Evolutionary conservation across 139 green algal species (phyloP).

Genomic region (Monoraphidium neglectum): DNA sequence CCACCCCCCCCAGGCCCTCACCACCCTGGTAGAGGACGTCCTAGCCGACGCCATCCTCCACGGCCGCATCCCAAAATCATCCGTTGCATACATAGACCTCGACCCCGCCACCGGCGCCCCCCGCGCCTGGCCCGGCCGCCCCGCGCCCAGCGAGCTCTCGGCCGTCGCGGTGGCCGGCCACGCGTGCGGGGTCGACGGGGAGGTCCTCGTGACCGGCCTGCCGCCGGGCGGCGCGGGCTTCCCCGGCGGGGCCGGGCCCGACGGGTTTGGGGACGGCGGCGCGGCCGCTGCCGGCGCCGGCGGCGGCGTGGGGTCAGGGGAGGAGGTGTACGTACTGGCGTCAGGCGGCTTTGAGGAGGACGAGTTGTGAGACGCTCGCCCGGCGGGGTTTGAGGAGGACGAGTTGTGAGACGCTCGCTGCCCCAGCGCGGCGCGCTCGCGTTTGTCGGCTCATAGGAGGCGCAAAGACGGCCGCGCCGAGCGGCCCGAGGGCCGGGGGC

Average conservation of each 20-base stretch:
- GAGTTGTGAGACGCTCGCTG: no score
- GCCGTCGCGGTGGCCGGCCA: not conserved
- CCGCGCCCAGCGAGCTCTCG: not conserved
- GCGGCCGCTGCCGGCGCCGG: not conserved
- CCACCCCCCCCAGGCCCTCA: not conserved
- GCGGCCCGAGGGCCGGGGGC: no score
- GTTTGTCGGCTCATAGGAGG: no score
- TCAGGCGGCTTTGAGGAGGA: conserved; percentile 8
- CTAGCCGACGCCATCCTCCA: not conserved
- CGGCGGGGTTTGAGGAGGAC: conserved; percentile 4
- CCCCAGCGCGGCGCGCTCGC: no score
- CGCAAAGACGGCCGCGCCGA: no score
- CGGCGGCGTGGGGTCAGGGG: not conserved
- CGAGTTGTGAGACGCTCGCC: no score
- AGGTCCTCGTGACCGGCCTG: no score
- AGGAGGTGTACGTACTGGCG: not conserved
- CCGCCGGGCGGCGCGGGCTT: no score
- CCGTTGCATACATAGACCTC: not conserved
- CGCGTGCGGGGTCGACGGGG: not conserved
- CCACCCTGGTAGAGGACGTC: not conserved
- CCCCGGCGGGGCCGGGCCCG: no score
- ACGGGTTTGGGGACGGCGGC: not conserved
- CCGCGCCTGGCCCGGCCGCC: not conserved
- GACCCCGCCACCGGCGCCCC: not conserved
- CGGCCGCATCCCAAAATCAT: no score